phyloP scores from a whole-genome alignment of 2,329 filamentous ascomycete genomes.

The Periglandula ipomoeae region DNA sequence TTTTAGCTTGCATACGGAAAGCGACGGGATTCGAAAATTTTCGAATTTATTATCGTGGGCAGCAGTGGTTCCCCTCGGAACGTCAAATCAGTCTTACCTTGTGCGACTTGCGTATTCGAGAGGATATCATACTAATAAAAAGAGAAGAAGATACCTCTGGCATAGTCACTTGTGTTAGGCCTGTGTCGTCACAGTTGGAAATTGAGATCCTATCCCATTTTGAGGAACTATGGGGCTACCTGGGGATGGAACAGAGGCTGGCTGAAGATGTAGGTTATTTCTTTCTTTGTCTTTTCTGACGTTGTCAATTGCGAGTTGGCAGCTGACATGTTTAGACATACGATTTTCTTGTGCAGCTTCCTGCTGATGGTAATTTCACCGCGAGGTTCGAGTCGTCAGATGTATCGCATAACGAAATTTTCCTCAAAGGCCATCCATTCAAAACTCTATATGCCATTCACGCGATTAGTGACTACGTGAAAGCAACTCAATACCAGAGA shows the following conservation, averaged over 20 bases:
- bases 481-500: conserved; percentile 25
- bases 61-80: conserved; percentile 52
- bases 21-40: conserved; percentile 70
- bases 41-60: conserved; percentile 61
- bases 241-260: conserved; percentile 62
- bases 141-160: conserved; percentile 40
- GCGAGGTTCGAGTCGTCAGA: conserved; percentile 45
- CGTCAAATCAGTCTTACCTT: conserved; percentile 52
- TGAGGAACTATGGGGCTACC: conserved; percentile 70
- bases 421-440: conserved; percentile 60
- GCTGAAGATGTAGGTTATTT: conserved; percentile 50
- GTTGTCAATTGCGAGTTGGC: conserved; percentile 8
- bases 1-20: conserved; percentile 57
- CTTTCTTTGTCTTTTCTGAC: no score
- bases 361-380: conserved; percentile 55
- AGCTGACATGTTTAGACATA: conserved; percentile 43
- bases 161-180: conserved; percentile 35
- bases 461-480: conserved; percentile 54
- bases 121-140: conserved; percentile 59
- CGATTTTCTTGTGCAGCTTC: conserved; percentile 60
- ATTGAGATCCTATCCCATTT: conserved; percentile 75
- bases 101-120: conserved; percentile 56
- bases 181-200: conserved; percentile 56
- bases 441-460: conserved; percentile 66
- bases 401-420: conserved; percentile 50